Percentiles rank a stretch among this genome's conserved stretches.
Conservation (phyloP, 331 rosid genomes). For the Acacia pycnantha region DNA sequence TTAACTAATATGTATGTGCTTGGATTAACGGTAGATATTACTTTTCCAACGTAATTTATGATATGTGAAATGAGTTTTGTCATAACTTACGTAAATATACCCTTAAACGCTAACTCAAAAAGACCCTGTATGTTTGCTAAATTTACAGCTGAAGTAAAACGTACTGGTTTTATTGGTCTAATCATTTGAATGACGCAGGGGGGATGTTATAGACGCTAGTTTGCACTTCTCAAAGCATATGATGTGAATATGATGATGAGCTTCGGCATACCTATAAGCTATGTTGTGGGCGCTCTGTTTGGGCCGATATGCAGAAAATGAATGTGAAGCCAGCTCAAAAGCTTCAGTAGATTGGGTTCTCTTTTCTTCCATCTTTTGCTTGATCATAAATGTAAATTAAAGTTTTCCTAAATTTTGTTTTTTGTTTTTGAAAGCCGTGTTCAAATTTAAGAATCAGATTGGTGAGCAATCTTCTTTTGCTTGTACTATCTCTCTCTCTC, state of each 20-base stretch:
- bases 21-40: no score
- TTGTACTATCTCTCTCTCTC: no score
- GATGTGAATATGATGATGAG: slow-evolving; percentile 3
- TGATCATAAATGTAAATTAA: slow-evolving; percentile 27
- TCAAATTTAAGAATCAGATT: slow-evolving; percentile 30
- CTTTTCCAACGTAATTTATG: no score
- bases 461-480: slow-evolving; percentile 24
- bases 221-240: background rate
- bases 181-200: slow-evolving; percentile 24
- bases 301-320: slow-evolving; percentile 8
- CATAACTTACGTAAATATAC: accelerated
- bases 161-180: background rate
- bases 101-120: no score
- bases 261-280: background rate
- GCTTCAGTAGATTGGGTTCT: slow-evolving; percentile 3
- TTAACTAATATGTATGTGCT: no score
- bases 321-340: background rate
- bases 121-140: background rate
- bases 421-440: background rate
- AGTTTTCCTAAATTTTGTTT: background rate
- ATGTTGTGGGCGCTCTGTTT: background rate
- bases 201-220: background rate
- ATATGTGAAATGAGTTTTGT: no score
- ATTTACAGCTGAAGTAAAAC: background rate
- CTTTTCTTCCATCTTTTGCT: background rate